Base-by-base conservation (phyloP, 1,139 yeast genomes). In the Neolecta irregularis region DNA sequence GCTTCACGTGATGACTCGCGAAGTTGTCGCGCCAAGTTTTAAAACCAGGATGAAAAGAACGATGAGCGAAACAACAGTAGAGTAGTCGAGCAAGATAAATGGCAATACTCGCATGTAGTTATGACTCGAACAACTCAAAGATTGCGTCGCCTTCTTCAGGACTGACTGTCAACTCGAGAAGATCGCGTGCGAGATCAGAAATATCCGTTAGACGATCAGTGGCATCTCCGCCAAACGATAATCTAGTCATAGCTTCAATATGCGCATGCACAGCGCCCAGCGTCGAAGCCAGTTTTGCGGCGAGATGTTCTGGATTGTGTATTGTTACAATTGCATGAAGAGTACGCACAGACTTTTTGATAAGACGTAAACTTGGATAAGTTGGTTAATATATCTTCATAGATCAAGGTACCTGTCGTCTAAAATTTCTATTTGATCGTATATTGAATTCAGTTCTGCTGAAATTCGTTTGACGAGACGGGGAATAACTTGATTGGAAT, bases 111-210 rank as follows among this genome's bases (percentile, higher is more conserved):
- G n/a, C n/a, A n/a, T n/a, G n/a, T n/a, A n/a, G n/a, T n/a, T n/a
- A n/a, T n/a, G n/a, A n/a, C n/a, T n/a, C n/a, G n/a, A 34, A 34
- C 13, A 34, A 13, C 18, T 20, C 41, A 26, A 32, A 37, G 9
- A 38, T 36, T 12, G 32, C 36, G 30, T 38, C 36, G n/a, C 41
- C 41, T 24, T 38, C 41, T 19, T 38, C 41, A n/a, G 40, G 36
- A 28, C 41, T 37, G 24, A 38, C 36, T 12, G 36, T 29, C 28
- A 35, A 20, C 32, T 38, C 41, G 32, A 38, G 26, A 32, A 38
- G 22, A n/a, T 38, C 41, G 33, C 34, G 34, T 11, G 41, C 41
- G 31, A 38, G 24, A 26, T 38, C 36, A 25, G 29, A 28, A 12
- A 28, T 16, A 28, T 28, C 21, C 13, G 20, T 28, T 16, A 23